Conservation (phyloP, 139 green algal genomes). For the Volvox africanus region DNA sequence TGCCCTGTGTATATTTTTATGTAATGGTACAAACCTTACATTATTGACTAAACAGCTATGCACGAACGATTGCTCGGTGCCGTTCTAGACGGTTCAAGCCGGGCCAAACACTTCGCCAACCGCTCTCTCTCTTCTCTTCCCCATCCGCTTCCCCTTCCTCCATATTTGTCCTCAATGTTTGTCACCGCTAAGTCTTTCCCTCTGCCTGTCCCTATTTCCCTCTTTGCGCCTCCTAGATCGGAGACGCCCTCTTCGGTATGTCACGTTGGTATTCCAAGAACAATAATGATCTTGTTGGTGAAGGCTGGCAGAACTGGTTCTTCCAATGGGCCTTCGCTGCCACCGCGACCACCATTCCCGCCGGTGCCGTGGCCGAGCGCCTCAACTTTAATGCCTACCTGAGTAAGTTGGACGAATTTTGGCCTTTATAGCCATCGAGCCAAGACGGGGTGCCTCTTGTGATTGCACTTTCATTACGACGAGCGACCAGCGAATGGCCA, state of each 20-base stretch:
- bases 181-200: background rate
- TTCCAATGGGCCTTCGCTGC: constrained; percentile 86
- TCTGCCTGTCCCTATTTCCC: background rate
- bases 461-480: too few species aligned
- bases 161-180: background rate
- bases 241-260: constrained; percentile 61
- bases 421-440: too few species aligned
- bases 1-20: too few species aligned
- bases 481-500: too few species aligned
- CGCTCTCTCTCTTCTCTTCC: background rate
- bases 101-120: background rate
- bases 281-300: background rate
- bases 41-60: too few species aligned
- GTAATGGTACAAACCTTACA: too few species aligned
- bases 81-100: background rate
- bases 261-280: constrained; percentile 21
- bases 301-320: constrained; percentile 54
- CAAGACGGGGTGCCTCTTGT: too few species aligned
- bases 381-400: constrained; percentile 75
- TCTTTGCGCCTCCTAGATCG: constrained; percentile 53
- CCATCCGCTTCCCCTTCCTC: background rate
- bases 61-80: too few species aligned
- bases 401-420: constrained; percentile 13
- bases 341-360: constrained; percentile 79
- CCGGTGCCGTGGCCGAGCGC: constrained; percentile 79